These are phyloP conservation scores for Kazachstania bromeliacearum DNA, from an alignment of 805 yeast species.

Conservation along the genomic window DNA sequence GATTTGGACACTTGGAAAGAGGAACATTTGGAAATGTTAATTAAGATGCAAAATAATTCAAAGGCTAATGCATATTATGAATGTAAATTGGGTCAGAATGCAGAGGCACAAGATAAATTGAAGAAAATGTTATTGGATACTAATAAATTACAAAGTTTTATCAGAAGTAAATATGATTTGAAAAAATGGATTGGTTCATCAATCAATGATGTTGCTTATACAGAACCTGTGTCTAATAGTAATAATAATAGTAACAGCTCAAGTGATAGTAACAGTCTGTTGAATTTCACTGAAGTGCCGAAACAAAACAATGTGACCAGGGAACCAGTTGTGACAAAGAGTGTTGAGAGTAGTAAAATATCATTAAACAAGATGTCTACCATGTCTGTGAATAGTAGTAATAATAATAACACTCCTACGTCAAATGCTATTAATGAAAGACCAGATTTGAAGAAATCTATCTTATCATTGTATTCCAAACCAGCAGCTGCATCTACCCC, in stretches of 20 bases:
- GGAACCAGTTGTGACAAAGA: background rate
- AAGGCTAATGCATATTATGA: constrained; percentile 79
- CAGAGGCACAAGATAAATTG: constrained; percentile 32
- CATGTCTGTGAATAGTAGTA: constrained; percentile 5
- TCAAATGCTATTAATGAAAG: constrained; percentile 31
- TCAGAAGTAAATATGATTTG: constrained; percentile 83
- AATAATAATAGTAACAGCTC: background rate
- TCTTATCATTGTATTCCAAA: constrained; percentile 75
- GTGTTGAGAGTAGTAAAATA: background rate
- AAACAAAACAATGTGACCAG: too few relatives aligned
- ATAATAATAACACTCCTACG: constrained; percentile 6
- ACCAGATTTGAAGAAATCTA: constrained; percentile 87
- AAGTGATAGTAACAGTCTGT: background rate
- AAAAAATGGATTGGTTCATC: constrained; percentile 71
- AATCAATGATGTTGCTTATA: background rate
- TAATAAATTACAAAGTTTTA: constrained; percentile 77
- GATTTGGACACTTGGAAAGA: constrained; percentile 96
- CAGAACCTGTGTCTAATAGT: background rate
- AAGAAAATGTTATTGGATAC: constrained; percentile 48
- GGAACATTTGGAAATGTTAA: constrained; percentile 75
- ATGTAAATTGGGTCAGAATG: constrained; percentile 37
- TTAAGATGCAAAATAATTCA: constrained; percentile 73
- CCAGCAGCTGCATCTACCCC: constrained; percentile 23
- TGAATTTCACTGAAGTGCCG: too few relatives aligned
- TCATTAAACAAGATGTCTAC: background rate